Evolutionary conservation across 2,329 filamentous ascomycete genomes (phyloP).

Genomic region (Hypoxylon sp.): DNA sequence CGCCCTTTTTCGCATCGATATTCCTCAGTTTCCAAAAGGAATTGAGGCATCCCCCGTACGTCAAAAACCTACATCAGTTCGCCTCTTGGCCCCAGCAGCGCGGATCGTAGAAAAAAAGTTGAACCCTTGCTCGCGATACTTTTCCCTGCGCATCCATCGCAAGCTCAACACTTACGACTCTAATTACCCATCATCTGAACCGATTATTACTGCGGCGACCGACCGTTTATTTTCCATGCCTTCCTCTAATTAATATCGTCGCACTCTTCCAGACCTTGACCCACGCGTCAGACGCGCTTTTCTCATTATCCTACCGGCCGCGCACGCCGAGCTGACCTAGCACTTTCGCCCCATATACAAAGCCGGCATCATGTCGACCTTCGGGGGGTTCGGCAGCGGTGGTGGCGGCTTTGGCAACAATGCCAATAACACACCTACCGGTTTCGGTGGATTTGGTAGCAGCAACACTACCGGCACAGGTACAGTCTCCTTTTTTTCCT

Average conservation of each 20-base stretch:
- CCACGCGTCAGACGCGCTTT: slow-evolving; percentile 53
- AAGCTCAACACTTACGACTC: slow-evolving; percentile 11
- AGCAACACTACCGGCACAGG: slow-evolving; percentile 58
- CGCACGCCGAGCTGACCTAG: slow-evolving; percentile 29
- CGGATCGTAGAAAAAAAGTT: slow-evolving; percentile 41
- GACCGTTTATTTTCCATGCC: slow-evolving; percentile 48
- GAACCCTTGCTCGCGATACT: slow-evolving; percentile 39
- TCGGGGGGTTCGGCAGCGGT: slow-evolving; percentile 63
- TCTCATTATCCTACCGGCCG: slow-evolving; percentile 36
- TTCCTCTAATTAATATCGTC: slow-evolving; percentile 43
- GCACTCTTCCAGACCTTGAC: slow-evolving; percentile 27
- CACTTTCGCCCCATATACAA: slow-evolving; percentile 30
- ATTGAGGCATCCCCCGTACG: slow-evolving; percentile 19
- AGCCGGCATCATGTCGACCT: slow-evolving; percentile 63
- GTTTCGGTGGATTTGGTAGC: slow-evolving; percentile 62
- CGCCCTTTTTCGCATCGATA: slow-evolving; percentile 19
- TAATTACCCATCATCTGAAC: slow-evolving; percentile 12
- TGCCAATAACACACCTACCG: slow-evolving; percentile 62
- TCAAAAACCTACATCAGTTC: slow-evolving; percentile 23
- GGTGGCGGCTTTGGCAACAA: slow-evolving; percentile 67
- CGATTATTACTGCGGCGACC: slow-evolving; percentile 25
- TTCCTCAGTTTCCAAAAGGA: slow-evolving; percentile 17
- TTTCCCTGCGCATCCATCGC: slow-evolving; percentile 31
- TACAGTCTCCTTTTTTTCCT: slow-evolving; percentile 59
- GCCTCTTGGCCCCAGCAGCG: slow-evolving; percentile 28